These are phyloP conservation scores for Brassica incana DNA, from an alignment of 345 rosid species.

Conservation along the genomic window DNA sequence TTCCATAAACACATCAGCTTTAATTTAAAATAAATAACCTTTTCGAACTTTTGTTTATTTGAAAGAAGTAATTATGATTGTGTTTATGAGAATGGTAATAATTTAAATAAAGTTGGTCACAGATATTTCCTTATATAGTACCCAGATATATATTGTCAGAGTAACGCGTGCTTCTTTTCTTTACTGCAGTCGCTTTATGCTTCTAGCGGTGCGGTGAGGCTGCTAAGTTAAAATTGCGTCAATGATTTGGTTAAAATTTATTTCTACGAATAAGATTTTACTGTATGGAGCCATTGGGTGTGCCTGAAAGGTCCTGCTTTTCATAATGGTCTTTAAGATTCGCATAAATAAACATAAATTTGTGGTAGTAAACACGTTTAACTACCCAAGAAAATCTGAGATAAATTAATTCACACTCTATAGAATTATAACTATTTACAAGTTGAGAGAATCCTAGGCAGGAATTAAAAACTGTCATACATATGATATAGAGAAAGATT, in stretches of 20 bases:
- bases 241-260: background rate
- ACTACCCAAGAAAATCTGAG: slow-evolving; percentile 30
- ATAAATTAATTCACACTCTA: slow-evolving; percentile 2
- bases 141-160: slow-evolving; percentile 5
- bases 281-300: slow-evolving; percentile 36
- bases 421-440: slow-evolving; percentile 1
- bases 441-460: slow-evolving; percentile 41
- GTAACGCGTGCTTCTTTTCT: slow-evolving; percentile 27
- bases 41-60: background rate
- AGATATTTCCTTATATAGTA: slow-evolving; percentile 29
- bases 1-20: slow-evolving; percentile 18
- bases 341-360: slow-evolving; percentile 7
- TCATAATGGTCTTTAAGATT: slow-evolving; percentile 32
- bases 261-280: slow-evolving; percentile 20
- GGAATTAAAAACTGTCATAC: background rate
- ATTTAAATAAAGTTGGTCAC: background rate
- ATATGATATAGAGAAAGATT: too few relatives aligned
- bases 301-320: slow-evolving; percentile 39
- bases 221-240: background rate
- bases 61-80: background rate
- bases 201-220: background rate
- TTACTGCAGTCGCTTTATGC: slow-evolving; percentile 22
- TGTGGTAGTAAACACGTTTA: slow-evolving; percentile 28
- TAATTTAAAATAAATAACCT: slow-evolving; percentile 27
- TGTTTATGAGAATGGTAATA: background rate